These are phyloP conservation scores for Cystofilobasidium capitatum DNA, from an alignment of 768 basidiomycete genomes.

Conservation along the genomic window DNA sequence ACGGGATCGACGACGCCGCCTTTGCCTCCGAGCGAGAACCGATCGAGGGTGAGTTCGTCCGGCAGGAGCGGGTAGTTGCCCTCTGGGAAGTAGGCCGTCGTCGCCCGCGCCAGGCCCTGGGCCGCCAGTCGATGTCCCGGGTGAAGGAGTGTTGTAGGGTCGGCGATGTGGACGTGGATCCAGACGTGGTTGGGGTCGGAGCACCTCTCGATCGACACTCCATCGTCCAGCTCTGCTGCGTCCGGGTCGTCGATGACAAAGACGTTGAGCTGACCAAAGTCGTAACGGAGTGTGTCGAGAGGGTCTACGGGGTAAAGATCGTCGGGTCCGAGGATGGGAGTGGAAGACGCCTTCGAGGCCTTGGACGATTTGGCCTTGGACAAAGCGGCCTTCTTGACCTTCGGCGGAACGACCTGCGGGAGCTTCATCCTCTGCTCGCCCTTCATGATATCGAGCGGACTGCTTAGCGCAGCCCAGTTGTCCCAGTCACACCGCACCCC, in stretches of 20 bases:
- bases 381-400: neutral
- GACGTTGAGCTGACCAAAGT: constrained; percentile 69
- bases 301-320: constrained; percentile 59
- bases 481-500: constrained; percentile 78
- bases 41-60: constrained; percentile 37
- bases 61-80: constrained; percentile 67
- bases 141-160: constrained; percentile 71
- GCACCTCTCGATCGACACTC: constrained; percentile 63
- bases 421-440: constrained; percentile 4
- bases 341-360: constrained; percentile 32
- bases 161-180: constrained; percentile 88
- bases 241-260: constrained; percentile 73
- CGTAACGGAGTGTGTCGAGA: constrained; percentile 63
- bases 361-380: constrained; percentile 1
- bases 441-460: constrained; percentile 37
- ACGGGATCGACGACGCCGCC: constrained; percentile 26
- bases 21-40: constrained; percentile 47
- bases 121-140: constrained; percentile 56
- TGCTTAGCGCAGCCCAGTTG: constrained; percentile 47
- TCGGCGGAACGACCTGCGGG: constrained; percentile 1
- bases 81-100: constrained; percentile 58
- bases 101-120: constrained; percentile 48
- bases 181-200: constrained; percentile 54
- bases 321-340: constrained; percentile 23
- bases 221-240: constrained; percentile 89